Evolutionary conservation across 768 basidiomycete species (phyloP).

Genomic region (Albatrellus ellisii): DNA sequence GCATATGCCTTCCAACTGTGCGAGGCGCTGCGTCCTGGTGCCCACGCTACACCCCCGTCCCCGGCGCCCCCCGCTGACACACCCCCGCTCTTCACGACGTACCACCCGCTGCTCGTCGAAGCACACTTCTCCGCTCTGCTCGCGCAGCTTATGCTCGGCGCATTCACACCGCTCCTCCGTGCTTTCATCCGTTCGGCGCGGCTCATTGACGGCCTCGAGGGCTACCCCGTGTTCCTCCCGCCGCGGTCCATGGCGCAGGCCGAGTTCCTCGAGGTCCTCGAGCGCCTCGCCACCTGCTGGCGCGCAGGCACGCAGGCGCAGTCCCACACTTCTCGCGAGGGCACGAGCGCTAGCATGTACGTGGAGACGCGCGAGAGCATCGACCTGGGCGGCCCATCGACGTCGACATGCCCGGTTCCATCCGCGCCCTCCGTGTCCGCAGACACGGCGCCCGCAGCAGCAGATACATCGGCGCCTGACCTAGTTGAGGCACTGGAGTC

Average conservation of each 20-base stretch:
- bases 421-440: constrained; percentile 16
- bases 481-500: constrained; percentile 49
- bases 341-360: constrained; percentile 28
- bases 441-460: constrained; percentile 10
- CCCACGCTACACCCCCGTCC: constrained; percentile 24
- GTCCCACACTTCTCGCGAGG: constrained; percentile 26
- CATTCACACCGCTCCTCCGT: constrained; percentile 47
- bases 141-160: constrained; percentile 64
- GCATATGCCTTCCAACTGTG: constrained; percentile 59
- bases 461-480: constrained; percentile 20
- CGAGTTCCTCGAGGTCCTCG: constrained; percentile 77
- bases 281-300: constrained; percentile 74
- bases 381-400: constrained; percentile 9
- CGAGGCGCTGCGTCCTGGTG: constrained; percentile 55
- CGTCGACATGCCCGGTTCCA: constrained; percentile 16
- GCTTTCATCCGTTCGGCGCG: constrained; percentile 54
- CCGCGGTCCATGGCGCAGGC: constrained; percentile 85
- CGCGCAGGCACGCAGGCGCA: constrained; percentile 47
- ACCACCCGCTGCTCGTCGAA: constrained; percentile 83
- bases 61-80: constrained; percentile 28
- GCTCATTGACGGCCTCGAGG: constrained; percentile 72
- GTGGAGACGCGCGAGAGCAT: constrained; percentile 25
- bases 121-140: constrained; percentile 73
- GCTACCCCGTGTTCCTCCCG: constrained; percentile 79
- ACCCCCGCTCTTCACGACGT: constrained; percentile 70